Evolutionary conservation across 371 early-diverging fungal species (phyloP).

Genomic region (Chytridiales sp.): DNA sequence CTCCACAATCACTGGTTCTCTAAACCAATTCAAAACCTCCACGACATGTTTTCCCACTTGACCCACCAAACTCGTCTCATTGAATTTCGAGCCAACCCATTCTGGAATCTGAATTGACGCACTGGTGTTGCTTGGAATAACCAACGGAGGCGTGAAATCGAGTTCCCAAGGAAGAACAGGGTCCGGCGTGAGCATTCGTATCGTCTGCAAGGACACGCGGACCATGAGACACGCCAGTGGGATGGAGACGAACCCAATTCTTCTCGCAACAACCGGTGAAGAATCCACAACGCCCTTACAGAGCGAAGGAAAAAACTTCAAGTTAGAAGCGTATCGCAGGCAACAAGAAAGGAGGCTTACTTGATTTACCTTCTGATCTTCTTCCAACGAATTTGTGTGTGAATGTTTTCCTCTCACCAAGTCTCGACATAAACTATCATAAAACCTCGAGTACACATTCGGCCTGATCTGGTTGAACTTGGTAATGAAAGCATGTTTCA

Average conservation of each 20-base stretch:
- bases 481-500: constrained; percentile 96
- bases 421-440: constrained; percentile 86
- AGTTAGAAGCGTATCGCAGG: constrained; percentile 15
- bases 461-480: constrained; percentile 95
- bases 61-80: neutral
- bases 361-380: neutral
- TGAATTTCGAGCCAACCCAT: neutral
- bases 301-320: constrained; percentile 24
- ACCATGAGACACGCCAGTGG: constrained; percentile 86
- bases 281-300: constrained; percentile 65
- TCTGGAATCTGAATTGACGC: neutral
- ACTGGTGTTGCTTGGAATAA: no score
- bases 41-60: neutral
- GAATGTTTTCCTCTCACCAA: constrained; percentile 54
- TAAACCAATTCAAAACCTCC: constrained; percentile 1
- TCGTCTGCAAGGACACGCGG: constrained; percentile 70
- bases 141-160: constrained; percentile 8
- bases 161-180: constrained; percentile 15
- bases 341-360: neutral
- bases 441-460: constrained; percentile 76
- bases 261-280: constrained; percentile 82
- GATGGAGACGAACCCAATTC: constrained; percentile 88
- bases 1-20: neutral
- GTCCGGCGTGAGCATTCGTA: constrained; percentile 55
- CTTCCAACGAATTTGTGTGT: neutral